These are phyloP conservation scores for Neonectria punicea DNA, from an alignment of 2,329 filamentous ascomycete species.

Conservation along the genomic window DNA sequence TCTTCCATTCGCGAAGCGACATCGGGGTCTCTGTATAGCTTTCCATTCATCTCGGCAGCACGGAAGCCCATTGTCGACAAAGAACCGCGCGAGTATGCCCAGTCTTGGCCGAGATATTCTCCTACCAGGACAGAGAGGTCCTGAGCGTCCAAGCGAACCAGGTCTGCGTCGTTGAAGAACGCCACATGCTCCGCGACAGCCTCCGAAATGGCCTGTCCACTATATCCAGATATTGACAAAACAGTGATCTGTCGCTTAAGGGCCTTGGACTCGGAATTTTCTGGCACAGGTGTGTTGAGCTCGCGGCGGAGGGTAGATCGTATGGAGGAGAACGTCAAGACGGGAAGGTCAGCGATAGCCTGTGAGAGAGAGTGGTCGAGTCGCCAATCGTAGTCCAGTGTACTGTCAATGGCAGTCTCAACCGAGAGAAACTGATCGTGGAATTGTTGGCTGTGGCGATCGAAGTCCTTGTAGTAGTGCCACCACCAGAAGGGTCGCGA, in stretches of 20 bases:
- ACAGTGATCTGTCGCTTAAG: conserved; percentile 53
- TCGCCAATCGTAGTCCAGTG: conserved; percentile 45
- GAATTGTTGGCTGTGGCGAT: conserved; percentile 42
- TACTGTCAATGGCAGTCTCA: conserved; percentile 41
- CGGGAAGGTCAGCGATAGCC: conserved; percentile 48
- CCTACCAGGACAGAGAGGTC: conserved; percentile 77
- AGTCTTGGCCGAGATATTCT: conserved; percentile 74
- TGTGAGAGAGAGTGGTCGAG: conserved; percentile 49
- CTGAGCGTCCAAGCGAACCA: conserved; percentile 75
- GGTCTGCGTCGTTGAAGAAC: conserved; percentile 68
- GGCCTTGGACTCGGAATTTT: conserved; percentile 45
- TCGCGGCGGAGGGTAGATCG: conserved; percentile 44
- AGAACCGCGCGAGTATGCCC: conserved; percentile 57
- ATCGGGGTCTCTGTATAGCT: conserved; percentile 60
- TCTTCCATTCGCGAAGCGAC: conserved; percentile 43
- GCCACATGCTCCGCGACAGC: conserved; percentile 72
- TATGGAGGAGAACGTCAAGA: conserved; percentile 48
- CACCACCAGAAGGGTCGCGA: conserved; percentile 55
- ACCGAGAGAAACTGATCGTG: conserved; percentile 45
- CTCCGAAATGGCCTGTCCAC: conserved; percentile 51
- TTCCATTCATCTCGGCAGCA: conserved; percentile 65
- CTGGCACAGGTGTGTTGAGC: conserved; percentile 41
- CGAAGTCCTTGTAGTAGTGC: conserved; percentile 51
- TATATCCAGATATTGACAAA: conserved; percentile 51
- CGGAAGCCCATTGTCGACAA: conserved; percentile 67